phyloP scores from a whole-genome alignment of 768 basidiomycete species.

The Porphyrellus cyaneotinctus region DNA sequence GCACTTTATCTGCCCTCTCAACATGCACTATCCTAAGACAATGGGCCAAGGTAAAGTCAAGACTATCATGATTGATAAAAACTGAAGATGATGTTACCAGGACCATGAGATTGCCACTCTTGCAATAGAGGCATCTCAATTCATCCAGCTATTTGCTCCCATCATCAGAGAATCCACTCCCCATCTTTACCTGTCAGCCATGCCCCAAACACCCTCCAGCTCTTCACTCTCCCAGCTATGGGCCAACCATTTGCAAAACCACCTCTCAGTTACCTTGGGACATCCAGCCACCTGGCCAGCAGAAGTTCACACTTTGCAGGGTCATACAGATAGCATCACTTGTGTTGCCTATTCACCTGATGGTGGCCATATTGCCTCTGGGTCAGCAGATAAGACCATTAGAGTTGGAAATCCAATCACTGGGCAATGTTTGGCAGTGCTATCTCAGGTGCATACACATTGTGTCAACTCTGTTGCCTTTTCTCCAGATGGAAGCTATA shows the following conservation, averaged over 20 bases:
- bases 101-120: constrained; percentile 11
- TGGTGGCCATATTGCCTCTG: constrained; percentile 25
- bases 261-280: constrained; percentile 12
- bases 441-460: not conserved
- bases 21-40: constrained; percentile 6
- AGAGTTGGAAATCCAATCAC: constrained; percentile 18
- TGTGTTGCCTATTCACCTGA: constrained; percentile 24
- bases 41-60: constrained; percentile 18
- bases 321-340: constrained; percentile 8
- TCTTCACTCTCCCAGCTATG: constrained; percentile 24
- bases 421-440: constrained; percentile 10
- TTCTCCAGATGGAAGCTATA: constrained; percentile 25
- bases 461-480: constrained; percentile 2
- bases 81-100: constrained; percentile 8
- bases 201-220: constrained; percentile 31
- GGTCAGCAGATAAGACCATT: constrained; percentile 19
- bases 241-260: constrained; percentile 17
- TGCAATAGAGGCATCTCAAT: constrained; percentile 25
- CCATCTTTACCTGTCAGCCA: constrained; percentile 39
- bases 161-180: constrained; percentile 32
- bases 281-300: constrained; percentile 13
- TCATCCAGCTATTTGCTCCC: constrained; percentile 29
- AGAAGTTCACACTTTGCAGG: constrained; percentile 14
- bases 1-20: constrained; percentile 6
- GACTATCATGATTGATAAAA: not conserved